Evolutionary conservation across 306 rosid species (phyloP).

Genomic region (Astragalus glycyphyllos): DNA sequence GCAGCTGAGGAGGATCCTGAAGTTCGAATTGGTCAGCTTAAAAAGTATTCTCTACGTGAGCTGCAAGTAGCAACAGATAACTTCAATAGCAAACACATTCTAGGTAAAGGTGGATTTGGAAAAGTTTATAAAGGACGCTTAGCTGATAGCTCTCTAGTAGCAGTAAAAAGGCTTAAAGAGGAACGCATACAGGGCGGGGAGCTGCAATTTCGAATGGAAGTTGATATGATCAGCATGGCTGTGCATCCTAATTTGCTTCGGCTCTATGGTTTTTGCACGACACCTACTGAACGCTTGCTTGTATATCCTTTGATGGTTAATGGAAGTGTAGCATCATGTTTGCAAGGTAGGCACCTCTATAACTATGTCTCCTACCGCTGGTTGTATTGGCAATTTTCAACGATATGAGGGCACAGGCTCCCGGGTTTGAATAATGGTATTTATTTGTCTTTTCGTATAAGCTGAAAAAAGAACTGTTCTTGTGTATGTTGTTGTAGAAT

Average conservation of each 20-base stretch:
- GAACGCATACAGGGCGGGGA: slow-evolving; percentile 88
- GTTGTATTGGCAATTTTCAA: too few species aligned
- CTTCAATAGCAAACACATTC: slow-evolving; percentile 75
- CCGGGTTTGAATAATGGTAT: too few species aligned
- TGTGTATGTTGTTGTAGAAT: slow-evolving; percentile 48
- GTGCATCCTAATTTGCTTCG: slow-evolving; percentile 95
- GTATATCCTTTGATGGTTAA: slow-evolving; percentile 89
- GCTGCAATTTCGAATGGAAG: slow-evolving; percentile 91
- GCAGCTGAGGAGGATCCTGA: slow-evolving; percentile 96
- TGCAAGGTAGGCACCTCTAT: slow-evolving; percentile 62
- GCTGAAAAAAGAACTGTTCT: too few species aligned
- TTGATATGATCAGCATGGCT: slow-evolving; percentile 94
- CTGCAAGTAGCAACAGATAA: slow-evolving; percentile 88
- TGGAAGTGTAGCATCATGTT: slow-evolving; percentile 95
- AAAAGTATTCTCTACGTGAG: slow-evolving; percentile 87
- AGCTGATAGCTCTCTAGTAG: slow-evolving; percentile 81
- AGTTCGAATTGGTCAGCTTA: slow-evolving; percentile 91
- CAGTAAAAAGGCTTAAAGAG: slow-evolving; percentile 92
- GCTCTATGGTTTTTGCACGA: slow-evolving; percentile 88
- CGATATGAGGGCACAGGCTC: too few species aligned
- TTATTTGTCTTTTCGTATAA: too few species aligned
- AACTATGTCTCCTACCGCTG: not conserved
- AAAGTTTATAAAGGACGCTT: slow-evolving; percentile 92
- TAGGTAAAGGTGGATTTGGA: slow-evolving; percentile 95
- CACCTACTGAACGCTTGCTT: slow-evolving; percentile 90